These are phyloP conservation scores for Tetrapyrgos nigripes DNA, from an alignment of 1,284 basidiomycete genomes.

Conservation along the genomic window DNA sequence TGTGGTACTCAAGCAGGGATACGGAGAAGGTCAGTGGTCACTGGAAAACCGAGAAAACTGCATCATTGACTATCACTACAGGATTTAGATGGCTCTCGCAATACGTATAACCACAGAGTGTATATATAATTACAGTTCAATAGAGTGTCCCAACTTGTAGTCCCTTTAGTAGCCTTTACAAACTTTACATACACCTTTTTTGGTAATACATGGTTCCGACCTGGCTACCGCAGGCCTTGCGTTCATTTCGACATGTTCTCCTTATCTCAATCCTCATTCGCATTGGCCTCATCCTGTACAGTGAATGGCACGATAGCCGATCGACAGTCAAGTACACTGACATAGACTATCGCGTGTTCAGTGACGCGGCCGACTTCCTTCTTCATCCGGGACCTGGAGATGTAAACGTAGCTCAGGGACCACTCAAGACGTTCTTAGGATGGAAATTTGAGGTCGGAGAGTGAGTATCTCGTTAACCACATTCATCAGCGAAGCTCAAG, in stretches of 20 bases:
- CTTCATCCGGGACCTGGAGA: conserved; percentile 48
- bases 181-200: conserved; percentile 5
- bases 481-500: conserved; percentile 21
- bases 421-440: conserved; percentile 45
- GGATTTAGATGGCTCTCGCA: conserved; percentile 22
- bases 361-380: conserved; percentile 84
- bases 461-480: conserved; percentile 52
- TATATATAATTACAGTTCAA: not conserved
- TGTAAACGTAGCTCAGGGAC: conserved; percentile 65
- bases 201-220: conserved; percentile 12
- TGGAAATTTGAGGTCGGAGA: conserved; percentile 62
- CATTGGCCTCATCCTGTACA: conserved; percentile 78
- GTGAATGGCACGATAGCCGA: conserved; percentile 86
- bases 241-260: conserved; percentile 60
- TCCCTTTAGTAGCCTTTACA: not conserved
- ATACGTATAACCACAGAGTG: conserved; percentile 12
- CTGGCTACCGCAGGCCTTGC: conserved; percentile 13
- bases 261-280: conserved; percentile 65
- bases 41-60: conserved; percentile 13
- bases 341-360: conserved; percentile 96
- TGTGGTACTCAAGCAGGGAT: conserved; percentile 98
- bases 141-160: not conserved
- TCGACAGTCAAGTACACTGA: conserved; percentile 96
- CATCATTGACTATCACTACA: not conserved
- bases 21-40: conserved; percentile 84